Evolutionary conservation across 1,284 basidiomycete species (phyloP), one percentile per base, ranked within the genome.

Genomic region (Puccinia coronata): DNA sequence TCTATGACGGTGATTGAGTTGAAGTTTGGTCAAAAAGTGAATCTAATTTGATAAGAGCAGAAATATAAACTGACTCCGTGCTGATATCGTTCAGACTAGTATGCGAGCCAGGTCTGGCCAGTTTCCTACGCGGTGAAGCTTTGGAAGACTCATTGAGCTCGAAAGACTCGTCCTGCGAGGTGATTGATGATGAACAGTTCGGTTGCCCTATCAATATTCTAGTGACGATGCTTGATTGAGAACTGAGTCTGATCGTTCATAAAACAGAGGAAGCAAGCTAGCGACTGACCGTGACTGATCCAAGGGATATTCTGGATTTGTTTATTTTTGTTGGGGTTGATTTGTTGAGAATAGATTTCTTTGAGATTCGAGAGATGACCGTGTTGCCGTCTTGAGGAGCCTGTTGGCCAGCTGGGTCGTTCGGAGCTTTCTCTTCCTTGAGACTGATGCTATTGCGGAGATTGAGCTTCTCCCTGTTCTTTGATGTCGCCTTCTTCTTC

Each of bases 161-260:
- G 51, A 71, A 71, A 25, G 71, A 73, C 9, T 73, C 47, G 34
- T 73, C 71, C 71, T 73, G 71, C 51, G 47, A 12, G 71, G 55
- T 73, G 49, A 73, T 73, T 55, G 71, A 73, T 73, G 53, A 41
- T 73, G 53, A 73, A 36, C 67, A 51, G 67, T 47, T 47, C 49
- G 41, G 28, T 28, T 70, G 16, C n/a, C 41, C 67, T 51, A 51
- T 70, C 49, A 70, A 70, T 70, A 70, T 70, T 39, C 43, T 47
- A 31, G 6, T 39, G 20, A 31, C 23, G 39, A 28, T 49, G n/a
- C 31, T 70, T 28, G 67, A 69, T 69, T 47, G 65, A 49, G 39
- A 31, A 39, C 61, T 70, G 43, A 53, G 51, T 53, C 12, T 71
- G 43, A 51, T 47, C 49, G 67, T 51, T 49, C 16, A 49, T 31